Percentiles rank a stretch among this genome's conserved stretches.
These are phyloP conservation scores for Dendrobium huoshanense DNA, from an alignment of 106 monocot species.

Conservation along the genomic window DNA sequence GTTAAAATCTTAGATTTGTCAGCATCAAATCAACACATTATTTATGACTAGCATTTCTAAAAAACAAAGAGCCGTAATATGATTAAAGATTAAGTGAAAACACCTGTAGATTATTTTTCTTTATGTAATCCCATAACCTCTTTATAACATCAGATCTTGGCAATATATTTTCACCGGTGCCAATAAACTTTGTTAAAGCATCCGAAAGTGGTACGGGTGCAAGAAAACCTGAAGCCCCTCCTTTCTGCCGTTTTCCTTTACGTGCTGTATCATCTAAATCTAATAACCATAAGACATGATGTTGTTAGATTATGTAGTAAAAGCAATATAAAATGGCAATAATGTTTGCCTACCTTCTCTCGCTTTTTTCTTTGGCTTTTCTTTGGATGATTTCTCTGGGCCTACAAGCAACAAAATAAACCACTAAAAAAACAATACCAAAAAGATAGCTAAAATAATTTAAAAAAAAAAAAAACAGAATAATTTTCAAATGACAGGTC, in stretches of 20 bases:
- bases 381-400: constrained; percentile 29
- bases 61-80: constrained; percentile 1
- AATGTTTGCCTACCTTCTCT: constrained; percentile 44
- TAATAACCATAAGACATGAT: constrained; percentile 6
- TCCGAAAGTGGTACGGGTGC: constrained; percentile 74
- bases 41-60: background rate
- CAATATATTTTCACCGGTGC: constrained; percentile 74
- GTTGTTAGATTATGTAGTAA: background rate
- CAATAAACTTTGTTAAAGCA: constrained; percentile 82
- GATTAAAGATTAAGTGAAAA: constrained; percentile 1
- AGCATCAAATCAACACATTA: background rate
- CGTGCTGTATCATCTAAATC: constrained; percentile 25
- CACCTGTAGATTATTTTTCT: constrained; percentile 92
- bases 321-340: background rate
- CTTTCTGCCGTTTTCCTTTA: constrained; percentile 53
- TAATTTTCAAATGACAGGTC: too few relatives aligned
- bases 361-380: constrained; percentile 53
- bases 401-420: constrained; percentile 2
- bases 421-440: background rate
- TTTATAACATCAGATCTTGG: constrained; percentile 81
- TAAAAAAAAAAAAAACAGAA: background rate
- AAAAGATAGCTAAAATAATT: background rate
- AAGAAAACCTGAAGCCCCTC: constrained; percentile 46
- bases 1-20: background rate
- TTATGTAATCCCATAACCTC: constrained; percentile 89